These are phyloP conservation scores for Senna tora DNA, from an alignment of 306 rosid species.

Conservation along the genomic window DNA sequence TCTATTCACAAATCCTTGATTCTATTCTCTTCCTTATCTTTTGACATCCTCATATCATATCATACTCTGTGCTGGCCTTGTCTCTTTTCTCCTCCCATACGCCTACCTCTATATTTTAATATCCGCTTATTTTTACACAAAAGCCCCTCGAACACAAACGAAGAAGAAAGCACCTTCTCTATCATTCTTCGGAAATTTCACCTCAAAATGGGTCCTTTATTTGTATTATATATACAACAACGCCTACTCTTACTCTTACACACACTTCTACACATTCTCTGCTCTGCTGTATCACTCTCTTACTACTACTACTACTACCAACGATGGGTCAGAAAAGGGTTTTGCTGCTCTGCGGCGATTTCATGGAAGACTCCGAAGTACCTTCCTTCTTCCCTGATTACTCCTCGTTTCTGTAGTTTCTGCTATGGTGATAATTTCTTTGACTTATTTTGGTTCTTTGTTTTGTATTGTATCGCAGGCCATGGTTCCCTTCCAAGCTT, in stretches of 20 bases:
- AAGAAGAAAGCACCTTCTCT: too few species aligned
- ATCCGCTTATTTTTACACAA: neutral
- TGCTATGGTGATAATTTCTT: neutral
- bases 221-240: too few species aligned
- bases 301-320: neutral
- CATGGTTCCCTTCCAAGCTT: conserved; percentile 69
- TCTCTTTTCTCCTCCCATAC: neutral
- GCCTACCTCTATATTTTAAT: neutral
- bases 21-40: neutral
- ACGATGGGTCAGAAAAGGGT: conserved; percentile 55
- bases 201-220: neutral
- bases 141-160: neutral
- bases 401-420: neutral
- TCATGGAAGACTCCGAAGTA: conserved; percentile 86
- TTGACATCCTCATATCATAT: neutral
- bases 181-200: neutral
- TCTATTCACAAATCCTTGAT: too few species aligned
- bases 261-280: neutral
- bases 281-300: neutral
- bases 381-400: neutral
- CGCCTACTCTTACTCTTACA: neutral
- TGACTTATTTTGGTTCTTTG: neutral
- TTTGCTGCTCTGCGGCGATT: conserved; percentile 83
- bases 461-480: conserved; percentile 34
- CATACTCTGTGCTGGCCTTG: neutral